These are phyloP conservation scores for Colletotrichum spaethianum DNA, from an alignment of 2,329 filamentous ascomycete species.

Conservation along the genomic window DNA sequence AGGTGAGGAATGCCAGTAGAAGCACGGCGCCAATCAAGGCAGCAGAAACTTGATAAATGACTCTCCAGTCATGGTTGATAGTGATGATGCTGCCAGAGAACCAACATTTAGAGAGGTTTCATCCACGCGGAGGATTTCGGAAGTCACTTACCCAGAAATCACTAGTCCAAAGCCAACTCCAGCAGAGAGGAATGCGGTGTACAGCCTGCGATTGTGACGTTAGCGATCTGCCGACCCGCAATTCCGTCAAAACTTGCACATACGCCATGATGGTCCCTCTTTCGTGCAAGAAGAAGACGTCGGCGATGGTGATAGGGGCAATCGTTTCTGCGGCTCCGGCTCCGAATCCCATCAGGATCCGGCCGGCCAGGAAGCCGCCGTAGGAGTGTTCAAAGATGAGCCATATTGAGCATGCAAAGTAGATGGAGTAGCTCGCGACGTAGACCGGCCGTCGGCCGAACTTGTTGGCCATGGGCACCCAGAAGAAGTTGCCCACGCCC, in stretches of 20 bases:
- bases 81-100: conserved; percentile 58
- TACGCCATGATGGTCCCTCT: conserved; percentile 65
- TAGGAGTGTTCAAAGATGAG: conserved; percentile 59
- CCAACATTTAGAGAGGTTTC: conserved; percentile 7
- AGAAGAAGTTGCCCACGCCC: conserved; percentile 62
- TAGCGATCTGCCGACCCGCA: not conserved
- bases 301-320: conserved; percentile 66
- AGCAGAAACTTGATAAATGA: conserved; percentile 65
- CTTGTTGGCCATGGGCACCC: conserved; percentile 62
- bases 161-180: conserved; percentile 60
- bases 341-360: conserved; percentile 67
- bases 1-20: conserved; percentile 64
- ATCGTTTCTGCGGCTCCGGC: conserved; percentile 67
- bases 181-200: conserved; percentile 57
- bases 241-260: conserved; percentile 41
- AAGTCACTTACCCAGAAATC: conserved; percentile 54
- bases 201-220: conserved; percentile 45
- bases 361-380: conserved; percentile 58
- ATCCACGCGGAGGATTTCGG: too few species aligned
- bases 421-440: conserved; percentile 59
- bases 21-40: conserved; percentile 65
- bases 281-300: conserved; percentile 71
- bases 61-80: conserved; percentile 62
- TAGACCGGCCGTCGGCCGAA: conserved; percentile 61
- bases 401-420: conserved; percentile 58